Evolutionary conservation across 1,284 basidiomycete genomes (phyloP).

Genomic region (Trichosporon sp.): DNA sequence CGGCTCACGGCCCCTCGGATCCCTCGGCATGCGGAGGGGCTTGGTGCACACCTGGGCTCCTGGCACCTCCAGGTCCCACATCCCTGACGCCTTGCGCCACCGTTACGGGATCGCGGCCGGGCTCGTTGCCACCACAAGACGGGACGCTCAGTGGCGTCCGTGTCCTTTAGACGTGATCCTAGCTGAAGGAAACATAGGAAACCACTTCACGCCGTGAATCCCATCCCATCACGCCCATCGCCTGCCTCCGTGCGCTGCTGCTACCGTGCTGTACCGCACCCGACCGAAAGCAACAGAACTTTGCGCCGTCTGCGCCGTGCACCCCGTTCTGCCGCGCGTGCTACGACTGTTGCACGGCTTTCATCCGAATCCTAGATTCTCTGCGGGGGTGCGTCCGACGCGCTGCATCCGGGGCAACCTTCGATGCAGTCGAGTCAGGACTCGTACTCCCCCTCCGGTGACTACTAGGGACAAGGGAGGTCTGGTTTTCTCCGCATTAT

Average conservation of each 20-base stretch:
- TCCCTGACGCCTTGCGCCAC: slow-evolving; percentile 24
- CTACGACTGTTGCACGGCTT: background rate
- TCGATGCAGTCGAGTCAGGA: background rate
- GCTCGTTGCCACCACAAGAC: slow-evolving; percentile 24
- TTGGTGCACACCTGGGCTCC: background rate
- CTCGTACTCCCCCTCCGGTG: background rate
- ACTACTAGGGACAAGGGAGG: background rate
- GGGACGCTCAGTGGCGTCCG: slow-evolving; percentile 19
- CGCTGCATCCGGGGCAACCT: background rate
- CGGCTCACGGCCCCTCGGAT: slow-evolving; percentile 7
- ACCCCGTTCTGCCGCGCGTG: background rate
- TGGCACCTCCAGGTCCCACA: background rate
- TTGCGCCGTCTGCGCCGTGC: background rate
- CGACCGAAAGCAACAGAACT: background rate
- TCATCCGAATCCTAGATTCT: background rate
- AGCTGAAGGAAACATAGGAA: slow-evolving; percentile 8
- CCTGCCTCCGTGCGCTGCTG: slow-evolving; percentile 7
- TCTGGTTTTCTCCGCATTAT: background rate
- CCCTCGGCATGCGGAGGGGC: slow-evolving; percentile 8
- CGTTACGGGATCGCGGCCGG: slow-evolving; percentile 26
- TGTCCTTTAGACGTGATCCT: slow-evolving; percentile 13
- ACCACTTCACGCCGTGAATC: background rate
- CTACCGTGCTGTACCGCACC: background rate
- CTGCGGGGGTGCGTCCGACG: background rate
- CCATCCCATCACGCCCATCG: slow-evolving; percentile 5